phyloP scores from a whole-genome alignment of 2,329 filamentous ascomycete genomes.

The Microsporum audouinii region DNA sequence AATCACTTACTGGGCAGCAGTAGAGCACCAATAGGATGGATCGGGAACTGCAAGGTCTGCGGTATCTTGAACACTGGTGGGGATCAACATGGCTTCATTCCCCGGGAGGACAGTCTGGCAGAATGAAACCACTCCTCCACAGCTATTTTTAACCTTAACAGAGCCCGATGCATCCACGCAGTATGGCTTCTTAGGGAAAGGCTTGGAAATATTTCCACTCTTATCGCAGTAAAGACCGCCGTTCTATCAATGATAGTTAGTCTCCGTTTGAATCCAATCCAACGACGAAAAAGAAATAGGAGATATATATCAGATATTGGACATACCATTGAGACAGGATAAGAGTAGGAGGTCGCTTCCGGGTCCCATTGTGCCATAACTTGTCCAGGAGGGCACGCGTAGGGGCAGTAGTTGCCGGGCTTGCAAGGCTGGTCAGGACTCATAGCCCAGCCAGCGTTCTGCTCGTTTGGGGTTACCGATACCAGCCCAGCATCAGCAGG shows the following conservation, averaged over 20 bases:
- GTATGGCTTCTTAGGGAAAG: constrained; percentile 56
- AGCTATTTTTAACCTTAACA: constrained; percentile 56
- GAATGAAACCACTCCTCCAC: constrained; percentile 52
- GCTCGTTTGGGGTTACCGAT: constrained; percentile 49
- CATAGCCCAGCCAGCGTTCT: constrained; percentile 70
- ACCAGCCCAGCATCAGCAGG: constrained; percentile 57
- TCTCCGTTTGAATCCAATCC: background rate
- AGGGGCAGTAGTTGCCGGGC: constrained; percentile 60
- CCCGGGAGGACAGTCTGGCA: constrained; percentile 71
- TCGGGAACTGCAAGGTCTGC: constrained; percentile 60
- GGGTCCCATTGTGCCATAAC: constrained; percentile 72
- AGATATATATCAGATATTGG: constrained; percentile 2
- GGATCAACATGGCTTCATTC: constrained; percentile 72
- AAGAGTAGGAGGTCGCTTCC: constrained; percentile 52
- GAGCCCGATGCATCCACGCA: constrained; percentile 58
- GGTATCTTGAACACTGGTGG: constrained; percentile 51
- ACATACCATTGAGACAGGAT: constrained; percentile 61
- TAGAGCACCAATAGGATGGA: constrained; percentile 57
- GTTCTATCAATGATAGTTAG: constrained; percentile 40
- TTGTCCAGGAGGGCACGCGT: constrained; percentile 63
- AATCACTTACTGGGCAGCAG: constrained; percentile 58
- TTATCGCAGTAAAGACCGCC: constrained; percentile 63
- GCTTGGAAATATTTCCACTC: constrained; percentile 54
- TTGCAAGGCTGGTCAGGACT: constrained; percentile 60
- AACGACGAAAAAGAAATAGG: background rate